A percentile compares a stretch with the other conserved stretches of the same genome.
phyloP scores from a whole-genome alignment of 2,329 filamentous ascomycete species.

The Anisogramma anomala region DNA sequence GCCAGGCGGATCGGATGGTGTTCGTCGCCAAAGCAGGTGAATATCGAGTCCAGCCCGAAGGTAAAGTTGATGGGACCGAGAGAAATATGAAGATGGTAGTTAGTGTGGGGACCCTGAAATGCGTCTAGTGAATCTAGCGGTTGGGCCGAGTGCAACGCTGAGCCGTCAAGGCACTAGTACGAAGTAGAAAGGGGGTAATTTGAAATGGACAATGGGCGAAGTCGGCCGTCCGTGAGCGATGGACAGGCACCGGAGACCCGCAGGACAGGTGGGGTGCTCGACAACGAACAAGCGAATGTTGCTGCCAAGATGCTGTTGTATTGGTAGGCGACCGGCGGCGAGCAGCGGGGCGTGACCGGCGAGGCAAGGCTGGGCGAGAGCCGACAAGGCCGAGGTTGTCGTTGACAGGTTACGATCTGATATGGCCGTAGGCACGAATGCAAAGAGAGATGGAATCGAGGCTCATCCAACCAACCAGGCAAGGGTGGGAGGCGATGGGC shows the following conservation, averaged over 20 bases:
- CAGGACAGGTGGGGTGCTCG: conserved; percentile 1
- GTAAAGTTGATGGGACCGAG: neutral
- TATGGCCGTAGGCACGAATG: no score
- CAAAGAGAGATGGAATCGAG: conserved; percentile 18
- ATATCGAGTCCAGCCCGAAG: conserved; percentile 15
- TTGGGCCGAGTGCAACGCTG: conserved; percentile 14
- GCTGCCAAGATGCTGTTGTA: conserved; percentile 11
- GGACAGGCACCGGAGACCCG: conserved; percentile 13
- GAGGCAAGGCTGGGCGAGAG: neutral
- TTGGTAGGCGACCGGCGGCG: conserved; percentile 14
- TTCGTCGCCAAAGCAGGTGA: conserved; percentile 1
- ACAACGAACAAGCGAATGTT: conserved; percentile 13
- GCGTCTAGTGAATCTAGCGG: conserved; percentile 15
- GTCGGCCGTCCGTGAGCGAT: no score
- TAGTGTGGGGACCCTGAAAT: no score
- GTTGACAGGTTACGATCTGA: no score
- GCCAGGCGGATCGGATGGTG: conserved; percentile 10
- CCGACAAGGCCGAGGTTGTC: conserved; percentile 6
- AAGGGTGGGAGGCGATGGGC: conserved; percentile 18
- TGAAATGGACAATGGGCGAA: no score
- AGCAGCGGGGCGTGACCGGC: no score
- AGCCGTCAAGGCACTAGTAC: conserved; percentile 16
- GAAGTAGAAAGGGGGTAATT: no score
- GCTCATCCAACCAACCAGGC: conserved; percentile 23
- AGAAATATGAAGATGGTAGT: neutral